Evolutionary conservation across 768 basidiomycete species (phyloP).

Genomic region (Leucocoprinus sp.): DNA sequence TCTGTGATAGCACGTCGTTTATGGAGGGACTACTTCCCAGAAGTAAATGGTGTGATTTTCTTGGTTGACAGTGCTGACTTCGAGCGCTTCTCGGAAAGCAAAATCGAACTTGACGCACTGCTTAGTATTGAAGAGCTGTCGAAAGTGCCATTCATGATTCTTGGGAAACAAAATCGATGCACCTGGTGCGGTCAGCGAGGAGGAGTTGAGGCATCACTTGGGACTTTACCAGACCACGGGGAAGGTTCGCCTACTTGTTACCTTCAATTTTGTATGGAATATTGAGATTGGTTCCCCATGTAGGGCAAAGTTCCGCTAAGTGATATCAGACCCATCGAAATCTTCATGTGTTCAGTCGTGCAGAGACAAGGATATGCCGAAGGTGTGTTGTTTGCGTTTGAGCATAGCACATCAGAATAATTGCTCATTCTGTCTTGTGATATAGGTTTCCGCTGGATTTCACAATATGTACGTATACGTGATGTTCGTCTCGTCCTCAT

Average conservation of each 20-base stretch:
- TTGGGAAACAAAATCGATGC: constrained; percentile 99
- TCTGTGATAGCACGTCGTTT: constrained; percentile 74
- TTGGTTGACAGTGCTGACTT: constrained; percentile 95
- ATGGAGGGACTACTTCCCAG: constrained; percentile 99
- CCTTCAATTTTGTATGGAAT: background rate
- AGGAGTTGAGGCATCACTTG: constrained; percentile 90
- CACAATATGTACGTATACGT: constrained; percentile 76
- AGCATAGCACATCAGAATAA: background rate
- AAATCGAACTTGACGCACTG: constrained; percentile 94
- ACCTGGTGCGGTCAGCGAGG: constrained; percentile 94
- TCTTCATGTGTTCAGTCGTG: constrained; percentile 99
- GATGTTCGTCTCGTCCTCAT: background rate
- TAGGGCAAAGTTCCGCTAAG: constrained; percentile 96
- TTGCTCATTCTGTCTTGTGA: constrained; percentile 6
- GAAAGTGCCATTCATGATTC: constrained; percentile 96
- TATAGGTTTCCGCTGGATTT: constrained; percentile 88
- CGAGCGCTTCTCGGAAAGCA: constrained; percentile 93
- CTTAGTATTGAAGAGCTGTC: constrained; percentile 91
- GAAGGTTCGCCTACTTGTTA: constrained; percentile 53
- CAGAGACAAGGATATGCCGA: constrained; percentile 98
- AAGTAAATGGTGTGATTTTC: constrained; percentile 98
- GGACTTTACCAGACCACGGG: constrained; percentile 99
- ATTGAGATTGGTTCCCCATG: constrained; percentile 1
- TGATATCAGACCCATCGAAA: constrained; percentile 96
- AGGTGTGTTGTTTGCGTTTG: constrained; percentile 38